Percentiles rank a stretch among this genome's conserved stretches.
These are phyloP conservation scores for Penicillium maclennaniae DNA, from an alignment of 495 filamentous ascomycete genomes.

Conservation along the genomic window DNA sequence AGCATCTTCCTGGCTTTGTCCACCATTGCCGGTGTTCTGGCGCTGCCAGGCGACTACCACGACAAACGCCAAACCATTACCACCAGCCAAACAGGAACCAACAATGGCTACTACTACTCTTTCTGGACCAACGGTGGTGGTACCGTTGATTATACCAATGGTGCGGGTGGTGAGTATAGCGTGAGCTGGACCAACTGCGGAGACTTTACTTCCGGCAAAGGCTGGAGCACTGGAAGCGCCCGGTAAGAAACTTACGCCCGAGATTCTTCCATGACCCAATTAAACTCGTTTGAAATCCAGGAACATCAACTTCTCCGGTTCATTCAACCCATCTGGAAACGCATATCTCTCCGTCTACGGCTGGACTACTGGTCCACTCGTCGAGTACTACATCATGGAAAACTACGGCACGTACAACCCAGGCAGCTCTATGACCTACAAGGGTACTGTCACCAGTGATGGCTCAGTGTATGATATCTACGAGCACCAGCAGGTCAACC, in stretches of 20 bases:
- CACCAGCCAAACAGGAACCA: conserved; percentile 45
- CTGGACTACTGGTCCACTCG: conserved; percentile 57
- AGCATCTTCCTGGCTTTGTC: too few species aligned
- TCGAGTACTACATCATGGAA: conserved; percentile 66
- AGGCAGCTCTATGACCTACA: conserved; percentile 21
- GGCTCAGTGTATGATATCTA: conserved; percentile 63
- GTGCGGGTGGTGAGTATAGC: conserved; percentile 51
- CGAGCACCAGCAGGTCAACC: conserved; percentile 53
- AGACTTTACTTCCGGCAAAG: conserved; percentile 62
- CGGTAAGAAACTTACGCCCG: conserved; percentile 25
- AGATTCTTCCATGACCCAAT: background rate
- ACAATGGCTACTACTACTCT: conserved; percentile 59
- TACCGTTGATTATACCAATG: conserved; percentile 56
- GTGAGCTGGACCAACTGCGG: conserved; percentile 51
- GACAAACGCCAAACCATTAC: conserved; percentile 29
- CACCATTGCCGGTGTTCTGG: too few species aligned
- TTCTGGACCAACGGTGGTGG: conserved; percentile 59
- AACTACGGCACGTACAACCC: conserved; percentile 55
- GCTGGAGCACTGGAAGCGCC: conserved; percentile 52
- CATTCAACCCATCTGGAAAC: conserved; percentile 54
- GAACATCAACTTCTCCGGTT: conserved; percentile 51
- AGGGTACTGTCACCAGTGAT: conserved; percentile 54
- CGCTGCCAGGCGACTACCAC: too few species aligned
- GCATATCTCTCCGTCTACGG: conserved; percentile 60
- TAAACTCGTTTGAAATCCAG: conserved; percentile 21